Base-by-base conservation (phyloP, 306 rosid species). In the Astragalus membranaceus region DNA sequence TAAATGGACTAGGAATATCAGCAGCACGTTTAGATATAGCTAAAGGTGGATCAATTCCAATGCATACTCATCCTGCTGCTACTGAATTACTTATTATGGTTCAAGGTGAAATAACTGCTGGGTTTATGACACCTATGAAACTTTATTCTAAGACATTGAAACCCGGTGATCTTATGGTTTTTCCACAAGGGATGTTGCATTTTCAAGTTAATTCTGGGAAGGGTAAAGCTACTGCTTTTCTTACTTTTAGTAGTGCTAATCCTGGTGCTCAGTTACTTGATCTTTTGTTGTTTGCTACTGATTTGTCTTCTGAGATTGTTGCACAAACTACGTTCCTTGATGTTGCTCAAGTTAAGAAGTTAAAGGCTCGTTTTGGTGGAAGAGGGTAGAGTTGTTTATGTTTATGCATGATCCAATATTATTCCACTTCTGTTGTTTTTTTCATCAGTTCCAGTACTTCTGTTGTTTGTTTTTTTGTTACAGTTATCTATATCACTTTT, bases 291-390 rank as follows among this genome's bases (percentile, higher is more conserved):
- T 90, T 90, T 58, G 89, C 69, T 1, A 88, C 79, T 2, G 39
- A 71, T 15, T 69, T 90, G 5, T 15, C 89, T 46, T 72, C 92
- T 47, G 57, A 49, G 1, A 53, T 83, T 70, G 68, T 88, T 29
- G 82, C 36, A 39, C 30, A 59, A 48, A 78, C 82, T 13, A 87
- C 95, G 3, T 86, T 88, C 73, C 95, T 90, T 44, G 95, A 86
- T 69, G 52, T 23, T 42, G 87, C 77, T 5, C 79, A 69, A 60
- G 80, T 90, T 5, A 81, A 59, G 73, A 88, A 90, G 87, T 79
- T 90, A 8, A 90, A 90, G 87, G 78, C 48, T 10, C 75, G 82
- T 74, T 92, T 90, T 59, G 92, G 96, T 13, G 92, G 96, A 6
- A 74, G 48, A 12, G 72, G 64, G 8, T 74, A 63, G 32, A 5